Evolutionary conservation across 108 stramenopile species (phyloP).

Genomic region (Nitzschia sp.): DNA sequence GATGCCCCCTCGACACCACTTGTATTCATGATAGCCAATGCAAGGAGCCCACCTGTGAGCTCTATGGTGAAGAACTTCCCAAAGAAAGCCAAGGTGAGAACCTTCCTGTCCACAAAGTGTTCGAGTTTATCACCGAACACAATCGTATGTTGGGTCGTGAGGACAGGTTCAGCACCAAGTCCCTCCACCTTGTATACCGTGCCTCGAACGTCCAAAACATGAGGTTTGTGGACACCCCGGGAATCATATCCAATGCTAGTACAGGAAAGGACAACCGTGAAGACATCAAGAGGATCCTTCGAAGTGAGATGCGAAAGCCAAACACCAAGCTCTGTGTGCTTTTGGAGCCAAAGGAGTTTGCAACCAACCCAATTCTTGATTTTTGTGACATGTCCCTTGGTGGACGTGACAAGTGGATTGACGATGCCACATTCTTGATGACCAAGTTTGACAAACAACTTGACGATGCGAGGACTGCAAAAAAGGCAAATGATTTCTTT

Average conservation of each 20-base stretch:
- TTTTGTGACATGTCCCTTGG: conserved; percentile 71
- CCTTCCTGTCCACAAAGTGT: conserved; percentile 59
- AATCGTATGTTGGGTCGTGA: conserved; percentile 52
- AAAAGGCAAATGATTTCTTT: conserved; percentile 75
- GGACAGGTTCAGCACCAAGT: conserved; percentile 58
- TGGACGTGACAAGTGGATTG: conserved; percentile 48
- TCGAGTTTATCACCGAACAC: conserved; percentile 60
- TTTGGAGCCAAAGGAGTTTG: conserved; percentile 72
- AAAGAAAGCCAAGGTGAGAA: conserved; percentile 27
- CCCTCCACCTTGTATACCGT: conserved; percentile 59
- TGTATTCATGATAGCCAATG: conserved; percentile 61
- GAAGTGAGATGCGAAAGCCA: conserved; percentile 55
- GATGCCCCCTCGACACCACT: conserved; percentile 76
- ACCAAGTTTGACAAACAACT: conserved; percentile 79
- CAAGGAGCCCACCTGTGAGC: conserved; percentile 49
- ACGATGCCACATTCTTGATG: conserved; percentile 68
- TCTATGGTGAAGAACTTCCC: conserved; percentile 58
- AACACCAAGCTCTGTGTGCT: conserved; percentile 75
- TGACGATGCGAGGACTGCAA: conserved; percentile 57
- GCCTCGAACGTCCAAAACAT: conserved; percentile 74
- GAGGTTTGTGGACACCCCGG: conserved; percentile 60
- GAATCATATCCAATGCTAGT: conserved; percentile 69
- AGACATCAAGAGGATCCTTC: conserved; percentile 68
- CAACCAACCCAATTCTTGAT: conserved; percentile 66
- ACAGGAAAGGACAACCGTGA: conserved; percentile 70